Evolutionary conservation across 2,329 filamentous ascomycete species (phyloP).

Genomic region (Fusarium gaditjirri): DNA sequence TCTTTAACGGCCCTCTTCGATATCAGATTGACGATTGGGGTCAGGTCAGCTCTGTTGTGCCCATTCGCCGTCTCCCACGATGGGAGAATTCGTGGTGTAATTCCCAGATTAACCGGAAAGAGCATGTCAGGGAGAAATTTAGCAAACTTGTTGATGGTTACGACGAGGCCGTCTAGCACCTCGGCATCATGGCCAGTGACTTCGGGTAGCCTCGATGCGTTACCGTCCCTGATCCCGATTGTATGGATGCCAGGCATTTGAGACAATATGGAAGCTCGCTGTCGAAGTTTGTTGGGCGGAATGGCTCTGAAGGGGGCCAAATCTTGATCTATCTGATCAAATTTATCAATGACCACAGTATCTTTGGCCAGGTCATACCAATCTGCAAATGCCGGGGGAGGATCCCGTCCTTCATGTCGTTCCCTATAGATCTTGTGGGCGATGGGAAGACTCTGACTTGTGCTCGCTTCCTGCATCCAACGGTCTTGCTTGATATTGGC

Average conservation of each 20-base stretch:
- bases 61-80: conserved; percentile 69
- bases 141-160: conserved; percentile 78
- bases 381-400: conserved; percentile 83
- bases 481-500: conserved; percentile 59
- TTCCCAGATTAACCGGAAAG: conserved; percentile 80
- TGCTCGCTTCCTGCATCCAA: conserved; percentile 60
- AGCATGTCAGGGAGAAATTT: conserved; percentile 84
- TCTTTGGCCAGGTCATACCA: conserved; percentile 83
- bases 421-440: conserved; percentile 63
- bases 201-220: conserved; percentile 58
- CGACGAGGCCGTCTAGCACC: conserved; percentile 59
- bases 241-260: conserved; percentile 57
- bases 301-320: conserved; percentile 83
- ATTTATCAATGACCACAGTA: conserved; percentile 83
- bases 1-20: conserved; percentile 40
- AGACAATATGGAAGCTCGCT: conserved; percentile 59
- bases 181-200: conserved; percentile 47
- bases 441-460: conserved; percentile 58
- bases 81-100: conserved; percentile 50
- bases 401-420: conserved; percentile 70
- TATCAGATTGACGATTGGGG: conserved; percentile 45
- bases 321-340: conserved; percentile 80
- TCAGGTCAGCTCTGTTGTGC: conserved; percentile 39
- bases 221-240: conserved; percentile 72
- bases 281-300: conserved; percentile 73